phyloP scores from a whole-genome alignment of 768 basidiomycete genomes.

The Suillus lakei region DNA sequence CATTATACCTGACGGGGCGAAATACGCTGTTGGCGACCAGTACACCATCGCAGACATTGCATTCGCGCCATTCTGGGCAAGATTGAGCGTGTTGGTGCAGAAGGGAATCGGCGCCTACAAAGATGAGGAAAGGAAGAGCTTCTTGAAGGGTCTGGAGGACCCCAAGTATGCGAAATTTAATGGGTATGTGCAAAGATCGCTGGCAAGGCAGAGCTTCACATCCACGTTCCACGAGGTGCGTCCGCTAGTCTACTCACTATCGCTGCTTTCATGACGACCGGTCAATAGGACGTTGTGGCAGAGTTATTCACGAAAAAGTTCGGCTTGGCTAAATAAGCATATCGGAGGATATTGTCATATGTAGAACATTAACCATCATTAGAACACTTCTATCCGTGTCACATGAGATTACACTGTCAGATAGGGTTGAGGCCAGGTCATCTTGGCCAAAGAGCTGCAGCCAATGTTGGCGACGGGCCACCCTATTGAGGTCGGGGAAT shows the following conservation, averaged over 20 bases:
- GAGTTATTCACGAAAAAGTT: slow-evolving; percentile 4
- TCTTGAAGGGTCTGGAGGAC: slow-evolving; percentile 42
- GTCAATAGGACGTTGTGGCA: slow-evolving; percentile 20
- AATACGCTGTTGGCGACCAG: slow-evolving; percentile 38
- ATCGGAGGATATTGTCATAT: not conserved
- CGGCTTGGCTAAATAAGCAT: slow-evolving; percentile 11
- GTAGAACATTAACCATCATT: too few relatives aligned
- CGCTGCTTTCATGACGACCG: not conserved
- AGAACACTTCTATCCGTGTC: too few relatives aligned
- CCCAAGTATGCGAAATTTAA: slow-evolving; percentile 55
- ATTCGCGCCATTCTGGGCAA: slow-evolving; percentile 63
- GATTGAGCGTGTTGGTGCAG: slow-evolving; percentile 47
- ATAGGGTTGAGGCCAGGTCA: too few relatives aligned
- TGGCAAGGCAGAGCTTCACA: slow-evolving; percentile 56
- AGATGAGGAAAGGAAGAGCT: slow-evolving; percentile 50
- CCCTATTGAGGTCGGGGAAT: too few relatives aligned
- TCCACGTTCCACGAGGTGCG: slow-evolving; percentile 60
- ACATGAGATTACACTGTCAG: too few relatives aligned
- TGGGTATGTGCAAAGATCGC: slow-evolving; percentile 52
- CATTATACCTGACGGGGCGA: slow-evolving; percentile 47
- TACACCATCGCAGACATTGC: slow-evolving; percentile 66
- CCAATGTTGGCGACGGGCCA: too few relatives aligned
- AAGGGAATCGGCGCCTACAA: slow-evolving; percentile 59
- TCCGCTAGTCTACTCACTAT: not conserved
- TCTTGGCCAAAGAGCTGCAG: too few relatives aligned